Percentiles rank a stretch among this genome's conserved stretches.
phyloP scores from a whole-genome alignment of 768 basidiomycete genomes.

The Tricholomella constricta region DNA sequence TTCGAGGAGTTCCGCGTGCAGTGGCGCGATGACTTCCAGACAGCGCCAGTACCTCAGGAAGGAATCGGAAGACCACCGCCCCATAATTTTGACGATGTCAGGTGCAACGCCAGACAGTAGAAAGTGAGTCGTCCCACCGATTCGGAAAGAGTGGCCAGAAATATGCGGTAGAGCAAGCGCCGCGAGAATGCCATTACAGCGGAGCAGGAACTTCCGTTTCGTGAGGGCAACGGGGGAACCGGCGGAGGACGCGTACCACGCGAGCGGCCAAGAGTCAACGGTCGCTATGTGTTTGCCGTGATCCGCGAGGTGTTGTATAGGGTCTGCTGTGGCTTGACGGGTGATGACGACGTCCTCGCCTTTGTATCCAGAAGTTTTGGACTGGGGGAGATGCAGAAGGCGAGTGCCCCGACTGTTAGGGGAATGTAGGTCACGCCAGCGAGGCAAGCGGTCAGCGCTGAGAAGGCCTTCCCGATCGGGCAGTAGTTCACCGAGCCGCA shows the following conservation, averaged over 20 bases:
- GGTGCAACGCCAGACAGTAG: constrained; percentile 28
- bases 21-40: constrained; percentile 20
- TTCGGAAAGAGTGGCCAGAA: constrained; percentile 34
- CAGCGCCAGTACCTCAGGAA: constrained; percentile 34
- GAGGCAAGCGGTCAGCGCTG: constrained; percentile 8
- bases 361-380: constrained; percentile 19
- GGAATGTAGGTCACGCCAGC: not conserved
- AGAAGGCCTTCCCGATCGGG: constrained; percentile 5
- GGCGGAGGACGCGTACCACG: not conserved
- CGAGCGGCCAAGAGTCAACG: not conserved
- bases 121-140: constrained; percentile 36
- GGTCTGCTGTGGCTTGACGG: constrained; percentile 17
- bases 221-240: constrained; percentile 14
- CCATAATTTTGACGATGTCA: constrained; percentile 25
- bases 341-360: constrained; percentile 23
- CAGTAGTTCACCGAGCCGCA: constrained; percentile 32
- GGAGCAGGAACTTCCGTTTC: constrained; percentile 30
- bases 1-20: not conserved
- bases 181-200: constrained; percentile 2
- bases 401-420: constrained; percentile 9
- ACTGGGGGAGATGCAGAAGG: constrained; percentile 24
- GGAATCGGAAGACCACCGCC: constrained; percentile 26
- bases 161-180: not conserved
- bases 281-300: constrained; percentile 17
- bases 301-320: constrained; percentile 7